Evolutionary conservation across 257 asterid species (phyloP), one percentile per base, ranked within the genome.

Genomic region (Nicotiana noctiflora): DNA sequence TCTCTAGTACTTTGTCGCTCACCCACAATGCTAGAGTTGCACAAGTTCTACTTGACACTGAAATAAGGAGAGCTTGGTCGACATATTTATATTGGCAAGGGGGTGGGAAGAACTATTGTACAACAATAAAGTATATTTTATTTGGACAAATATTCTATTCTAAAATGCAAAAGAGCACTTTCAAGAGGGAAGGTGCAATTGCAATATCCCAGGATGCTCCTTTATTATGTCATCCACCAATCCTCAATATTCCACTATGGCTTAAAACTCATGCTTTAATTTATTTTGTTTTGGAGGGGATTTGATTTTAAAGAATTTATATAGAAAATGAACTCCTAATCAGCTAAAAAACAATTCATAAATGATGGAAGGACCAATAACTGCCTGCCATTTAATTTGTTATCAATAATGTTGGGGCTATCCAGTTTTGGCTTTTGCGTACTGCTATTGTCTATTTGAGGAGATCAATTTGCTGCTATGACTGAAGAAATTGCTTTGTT

Each of bases 161-260:
- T 44, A 6, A 21, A 63, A 12, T 3, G 19, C 55, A 70, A 44
- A 44, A 21, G 13, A 44, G 14, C 77, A 44, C 57, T 70, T 5
- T 21, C 37, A 68, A 68, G 6, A 40, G 11, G n/a, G 62, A 56
- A 5, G 61, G 61, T 74, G 80, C 79, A 31, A 59, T 62, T 23
- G 61, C 11, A 37, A 29, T 80, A 64, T 17, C 74, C 82, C 57
- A 64, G 19, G 62, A 1, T 27, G 44, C 17, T 32, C 18, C 37
- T 80, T 80, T 80, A 8, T 80, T 80, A 84, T 75, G 84, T 84
- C 81, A 75, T 49, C 40, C 76, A 76, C 84, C 81, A 55, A 79
- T 61, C 79, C 75, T 76, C 52, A n/a, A n/a, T n/a, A 37, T 61
- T 77, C 63, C 19, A 64, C 44, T 63, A 13, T 25, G 86, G 78